Evolutionary conservation across 208 protist genomes (phyloP).

Genomic region (Acanthamoeba royreba): DNA sequence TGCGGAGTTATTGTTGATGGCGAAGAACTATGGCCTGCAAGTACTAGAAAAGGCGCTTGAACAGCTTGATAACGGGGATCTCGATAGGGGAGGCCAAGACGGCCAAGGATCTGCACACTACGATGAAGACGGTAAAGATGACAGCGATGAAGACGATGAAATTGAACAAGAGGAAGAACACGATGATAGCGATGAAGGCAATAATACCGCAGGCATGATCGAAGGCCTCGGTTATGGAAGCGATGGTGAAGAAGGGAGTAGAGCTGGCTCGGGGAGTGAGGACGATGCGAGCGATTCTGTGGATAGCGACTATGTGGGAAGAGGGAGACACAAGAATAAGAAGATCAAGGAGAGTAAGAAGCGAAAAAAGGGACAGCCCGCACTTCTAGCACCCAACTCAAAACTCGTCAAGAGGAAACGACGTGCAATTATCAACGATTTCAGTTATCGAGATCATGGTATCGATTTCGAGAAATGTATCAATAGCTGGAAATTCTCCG

Average conservation of each 20-base stretch:
- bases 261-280: not conserved
- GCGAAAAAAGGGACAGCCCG: too few species aligned
- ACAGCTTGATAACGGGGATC: not conserved
- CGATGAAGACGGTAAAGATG: not conserved
- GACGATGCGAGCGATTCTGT: too few species aligned
- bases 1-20: not conserved
- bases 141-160: too few species aligned
- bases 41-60: not conserved
- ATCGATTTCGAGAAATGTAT: conserved; percentile 15
- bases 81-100: not conserved
- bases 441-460: not conserved
- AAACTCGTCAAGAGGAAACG: too few species aligned
- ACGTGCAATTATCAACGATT: not conserved
- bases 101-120: not conserved
- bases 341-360: too few species aligned
- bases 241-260: not conserved
- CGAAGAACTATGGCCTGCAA: conserved; percentile 10
- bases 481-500: conserved; percentile 27
- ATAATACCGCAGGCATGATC: too few species aligned
- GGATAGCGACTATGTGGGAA: too few species aligned
- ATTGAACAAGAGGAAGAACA: too few species aligned
- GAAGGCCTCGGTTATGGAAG: not conserved
- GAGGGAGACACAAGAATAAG: too few species aligned
- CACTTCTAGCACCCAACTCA: too few species aligned
- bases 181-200: too few species aligned